Base-by-base conservation (phyloP, 2,329 filamentous ascomycete genomes). In the Exophiala sp. region DNA sequence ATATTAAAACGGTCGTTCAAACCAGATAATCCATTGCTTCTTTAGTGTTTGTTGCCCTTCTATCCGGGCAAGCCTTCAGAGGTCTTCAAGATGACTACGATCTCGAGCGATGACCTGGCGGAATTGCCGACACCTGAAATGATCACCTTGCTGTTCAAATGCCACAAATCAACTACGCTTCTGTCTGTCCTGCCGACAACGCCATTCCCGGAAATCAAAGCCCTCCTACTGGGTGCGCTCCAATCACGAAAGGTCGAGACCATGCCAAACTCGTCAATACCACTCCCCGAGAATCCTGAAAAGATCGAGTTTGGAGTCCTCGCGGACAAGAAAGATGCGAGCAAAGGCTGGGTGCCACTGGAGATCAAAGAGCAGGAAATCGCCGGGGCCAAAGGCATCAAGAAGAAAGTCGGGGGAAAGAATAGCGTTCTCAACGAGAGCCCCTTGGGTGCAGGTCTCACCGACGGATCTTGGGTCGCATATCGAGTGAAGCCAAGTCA, bases 121-220 rank as follows among this genome's bases (percentile, higher is more conserved):
- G 39, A 39, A 46, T 43, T 61, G 39, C 62, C 59, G 20, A 59
- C 57, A 44, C 77, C 82, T 41, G 72, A 77, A n/a, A 74, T 79
- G 61, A 76, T 82, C 63, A 88, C 86, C 8, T 73, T 91, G 51
- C 80, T 85, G 55, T 84, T 91, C 72, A 90, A 89, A 69, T 80
- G 87, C 67, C 84, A 86, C 65, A 82, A 83, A 54, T 81, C 84
- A 63, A 91, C 86, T 3, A 76, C 90, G 60, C 82, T 88, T 63
- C 75, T 91, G 54, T 84, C 87, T 58, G 77, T 86, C 42, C 78
- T 83, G 36, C 73, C 83, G 4, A 72, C 78, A 11, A 77, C 78
- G 36, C 70, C 82, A 9, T 55, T 65, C 38, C 71, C 75, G 12
- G 69, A 75, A 1, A 72, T 88, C 54, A 83, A 83, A 52, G 63